Percentiles rank a stretch among this genome's conserved stretches.
Conservation (phyloP, 83 land plant genomes). For the Picea abies region DNA sequence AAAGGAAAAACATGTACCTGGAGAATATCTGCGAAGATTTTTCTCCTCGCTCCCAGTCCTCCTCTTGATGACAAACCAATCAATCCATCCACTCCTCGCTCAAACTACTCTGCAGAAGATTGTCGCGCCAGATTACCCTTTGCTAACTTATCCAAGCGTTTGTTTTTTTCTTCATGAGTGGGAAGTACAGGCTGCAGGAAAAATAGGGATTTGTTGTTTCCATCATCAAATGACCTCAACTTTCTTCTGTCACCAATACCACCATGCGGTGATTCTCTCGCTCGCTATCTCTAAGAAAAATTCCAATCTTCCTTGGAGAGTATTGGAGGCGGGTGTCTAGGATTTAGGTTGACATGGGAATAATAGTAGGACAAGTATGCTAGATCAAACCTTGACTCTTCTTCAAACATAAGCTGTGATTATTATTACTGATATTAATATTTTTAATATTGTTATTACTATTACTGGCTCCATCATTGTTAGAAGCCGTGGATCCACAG, state of each 20-base stretch:
- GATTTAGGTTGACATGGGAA: too few species aligned
- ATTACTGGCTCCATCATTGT: not conserved
- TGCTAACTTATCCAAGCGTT: not conserved
- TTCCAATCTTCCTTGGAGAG: too few species aligned
- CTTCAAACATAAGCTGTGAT: too few species aligned
- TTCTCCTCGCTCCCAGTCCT: constrained; percentile 11
- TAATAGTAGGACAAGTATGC: too few species aligned
- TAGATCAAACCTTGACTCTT: too few species aligned
- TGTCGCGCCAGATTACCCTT: not conserved
- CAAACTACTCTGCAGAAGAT: constrained; percentile 20
- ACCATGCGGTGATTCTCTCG: constrained; percentile 22
- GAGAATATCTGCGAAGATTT: too few species aligned
- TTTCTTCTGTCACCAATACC: constrained; percentile 50
- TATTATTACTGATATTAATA: too few species aligned
- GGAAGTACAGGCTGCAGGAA: constrained; percentile 29
- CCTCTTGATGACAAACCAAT: constrained; percentile 29
- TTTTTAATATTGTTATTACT: too few species aligned
- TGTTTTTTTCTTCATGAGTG: constrained; percentile 25
- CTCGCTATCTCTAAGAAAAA: too few species aligned
- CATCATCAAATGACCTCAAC: too few species aligned
- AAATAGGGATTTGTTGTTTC: constrained; percentile 59
- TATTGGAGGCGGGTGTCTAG: too few species aligned
- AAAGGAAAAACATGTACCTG: constrained; percentile 33
- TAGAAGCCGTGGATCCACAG: constrained; percentile 10
- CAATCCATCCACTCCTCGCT: not conserved